Evolutionary conservation across 2,329 filamentous ascomycete species (phyloP), one percentile per base, ranked within the genome.

Genomic region (Beauveria varroae): DNA sequence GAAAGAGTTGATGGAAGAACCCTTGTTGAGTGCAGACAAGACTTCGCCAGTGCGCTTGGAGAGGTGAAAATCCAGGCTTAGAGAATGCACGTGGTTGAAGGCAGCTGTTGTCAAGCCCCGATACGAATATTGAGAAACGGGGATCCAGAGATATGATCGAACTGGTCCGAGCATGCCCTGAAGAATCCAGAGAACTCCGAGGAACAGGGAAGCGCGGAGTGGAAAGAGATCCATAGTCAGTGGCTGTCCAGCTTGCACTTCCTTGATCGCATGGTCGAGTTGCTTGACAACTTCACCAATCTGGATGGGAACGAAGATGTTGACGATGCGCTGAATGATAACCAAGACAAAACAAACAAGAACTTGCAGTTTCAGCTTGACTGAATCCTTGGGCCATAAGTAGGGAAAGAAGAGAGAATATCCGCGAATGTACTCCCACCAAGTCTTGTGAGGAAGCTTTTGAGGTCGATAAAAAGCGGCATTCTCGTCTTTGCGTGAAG

Each of bases 1-100:
- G 72, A 99, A 99, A 6, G 89, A 91, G 70, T 98, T 98, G 79
- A 99, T 96, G 3, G 93, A 90, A 63, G 89, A 93, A 51, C 95
- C 95, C 74, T 99, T 99, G 77, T 95, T 96, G 65, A 99, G 81
- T 1, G 95, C 95, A 16, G 93, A 98, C 18, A 98, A 79, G 10
- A 99, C 92, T 75, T 99, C 95, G 64, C 95, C 95, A 0, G 95
- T 99, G 70, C 93, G 91, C 76, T 99, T 99, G 57, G 91, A 92
- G 3, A 98, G 83, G 71, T 99, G 95, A 70, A 99, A 99, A 72
- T 98, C 95, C 66, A 98, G 82, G 73, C 93, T 97, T 40, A 99
- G 85, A 56, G 89, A 88, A 74, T 99, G 95, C 24, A 99, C 95
- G 72, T 99, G 95, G 76, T 98, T 93, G 71, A 99, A 99, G 12